Evolutionary conservation across 1,139 yeast species (phyloP), one percentile per base, ranked within the genome.

Genomic region (Zhuliangozyma parablackwelliae): DNA sequence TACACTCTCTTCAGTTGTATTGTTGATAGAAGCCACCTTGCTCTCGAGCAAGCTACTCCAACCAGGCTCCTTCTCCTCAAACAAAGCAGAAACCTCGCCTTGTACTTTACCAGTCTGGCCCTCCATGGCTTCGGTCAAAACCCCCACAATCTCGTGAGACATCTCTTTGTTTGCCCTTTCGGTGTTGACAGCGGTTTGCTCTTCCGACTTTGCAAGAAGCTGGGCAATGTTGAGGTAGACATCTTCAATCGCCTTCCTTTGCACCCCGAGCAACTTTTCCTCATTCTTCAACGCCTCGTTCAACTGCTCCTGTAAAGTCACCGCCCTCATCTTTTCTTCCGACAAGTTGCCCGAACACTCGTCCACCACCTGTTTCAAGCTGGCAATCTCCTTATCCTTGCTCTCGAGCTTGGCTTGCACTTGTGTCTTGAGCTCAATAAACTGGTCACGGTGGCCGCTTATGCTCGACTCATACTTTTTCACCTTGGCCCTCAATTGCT

Each of bases 261-360:
- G 21, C 16, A 13, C 21, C 20, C 10, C 23, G 10, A 8, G 8
- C 10, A 31, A 8, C 6, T 26, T 27, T 3, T 25, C 16, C 10
- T 35, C 37, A 28, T 26, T 29, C 16, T 31, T 21, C 3, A 32
- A 35, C 10, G n/a, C 16, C 9, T 12, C 34, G 5, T 29, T 27
- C 16, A 31, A 12, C n/a, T 6, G 21, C n/a, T 31, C 30, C 11
- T 31, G 34, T 16, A 35, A 11, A n/a, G 26, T 32, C 6, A 25
- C 29, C 16, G 23, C 10, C 8, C 32, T 37, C 16, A 41, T 31
- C 24, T 39, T 41, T 26, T 41, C 45, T 31, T 41, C 45, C 3
- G 45, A 39, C 11, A 41, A 33, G 24, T 37, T 28, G 9, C 45
- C 45, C 11, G 45, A 39, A 10, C 38, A 27, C n/a, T 39, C 39